Base-by-base conservation (phyloP, 2,329 filamentous ascomycete species). In the Fusarium continuum region DNA sequence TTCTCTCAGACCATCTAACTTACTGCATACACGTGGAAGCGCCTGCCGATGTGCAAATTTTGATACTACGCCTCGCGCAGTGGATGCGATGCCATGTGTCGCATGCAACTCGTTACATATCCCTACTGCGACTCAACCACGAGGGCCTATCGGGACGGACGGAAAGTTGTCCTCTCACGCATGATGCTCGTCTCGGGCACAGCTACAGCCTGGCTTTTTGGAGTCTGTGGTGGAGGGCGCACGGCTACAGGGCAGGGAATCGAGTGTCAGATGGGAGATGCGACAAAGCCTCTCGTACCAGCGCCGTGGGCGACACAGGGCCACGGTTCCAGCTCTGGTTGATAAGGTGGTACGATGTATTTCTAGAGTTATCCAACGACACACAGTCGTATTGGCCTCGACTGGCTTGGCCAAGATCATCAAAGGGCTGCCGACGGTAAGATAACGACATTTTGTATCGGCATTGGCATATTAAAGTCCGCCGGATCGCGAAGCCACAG, bases 341-440 rank as follows among this genome's bases (percentile, higher is more conserved):
- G 20, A 23, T 17, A 46, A 32, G 32, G 63, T 68, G 64, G 53
- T 69, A 61, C 64, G 55, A 65, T 56, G n/a, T 14, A 39, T 22
- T 40, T 16, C 43, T 47, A 34, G 56, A 45, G 38, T 49, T 63
- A 31, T 36, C 45, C 40, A 48, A 61, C 36, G 36, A 48, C 55
- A 61, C 51, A 57, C 57, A 14, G 38, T 45, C 29, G 20, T 39
- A 38, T 41, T 17, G 41, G 25, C 23, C 47, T 38, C 36, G 23
- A 17, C 40, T 22, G 17, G 32, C 29, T 38, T 16, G 40, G 38
- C 13, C 38, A 19, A 34, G 25, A 55, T 51, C 48, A 26, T 44
- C 19, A 17, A n/a, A n/a, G n/a, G n/a, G n/a, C n/a, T n/a, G n/a
- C n/a, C n/a, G n/a, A 46, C 1, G n/a, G 38, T 20, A 23, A 49